Conservation (phyloP, 768 basidiomycete genomes). For the Lyophyllum shimeji region DNA sequence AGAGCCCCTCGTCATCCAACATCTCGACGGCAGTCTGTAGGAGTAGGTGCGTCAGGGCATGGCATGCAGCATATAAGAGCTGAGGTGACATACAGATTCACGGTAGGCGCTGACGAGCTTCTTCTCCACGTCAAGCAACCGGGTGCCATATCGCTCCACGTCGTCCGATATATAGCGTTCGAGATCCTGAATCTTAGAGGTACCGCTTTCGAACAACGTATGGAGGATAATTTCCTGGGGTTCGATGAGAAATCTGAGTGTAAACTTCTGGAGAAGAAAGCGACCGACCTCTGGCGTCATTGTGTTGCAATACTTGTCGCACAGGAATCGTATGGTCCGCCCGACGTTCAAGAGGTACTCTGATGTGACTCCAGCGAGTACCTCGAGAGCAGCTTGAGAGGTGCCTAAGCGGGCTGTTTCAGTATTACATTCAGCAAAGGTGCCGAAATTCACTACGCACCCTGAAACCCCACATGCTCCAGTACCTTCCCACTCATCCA, state of each 20-base stretch:
- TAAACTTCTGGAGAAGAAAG: background rate
- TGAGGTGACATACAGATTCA: slow-evolving; percentile 61
- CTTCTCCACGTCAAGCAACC: slow-evolving; percentile 79
- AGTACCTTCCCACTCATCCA: slow-evolving; percentile 78
- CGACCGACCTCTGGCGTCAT: slow-evolving; percentile 82
- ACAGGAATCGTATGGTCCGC: slow-evolving; percentile 75
- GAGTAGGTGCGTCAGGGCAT: background rate
- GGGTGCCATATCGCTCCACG: slow-evolving; percentile 75
- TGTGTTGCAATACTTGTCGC: slow-evolving; percentile 74
- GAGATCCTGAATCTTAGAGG: slow-evolving; percentile 72
- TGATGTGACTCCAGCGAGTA: slow-evolving; percentile 71
- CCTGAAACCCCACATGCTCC: slow-evolving; percentile 93
- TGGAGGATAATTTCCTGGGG: slow-evolving; percentile 89
- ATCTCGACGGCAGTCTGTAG: slow-evolving; percentile 45
- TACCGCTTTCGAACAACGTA: slow-evolving; percentile 87
- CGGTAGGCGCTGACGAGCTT: slow-evolving; percentile 83
- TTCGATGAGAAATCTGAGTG: background rate
- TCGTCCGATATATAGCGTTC: slow-evolving; percentile 91
- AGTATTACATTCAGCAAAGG: background rate
- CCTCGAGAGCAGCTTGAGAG: slow-evolving; percentile 74
- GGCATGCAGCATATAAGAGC: background rate
- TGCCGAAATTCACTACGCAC: slow-evolving; percentile 38
- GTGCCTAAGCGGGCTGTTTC: slow-evolving; percentile 48
- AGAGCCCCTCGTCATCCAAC: slow-evolving; percentile 59
- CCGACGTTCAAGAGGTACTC: slow-evolving; percentile 89